These are phyloP conservation scores for Talaromyces sp. DNA, from an alignment of 2,329 filamentous ascomycete species.

Conservation along the genomic window DNA sequence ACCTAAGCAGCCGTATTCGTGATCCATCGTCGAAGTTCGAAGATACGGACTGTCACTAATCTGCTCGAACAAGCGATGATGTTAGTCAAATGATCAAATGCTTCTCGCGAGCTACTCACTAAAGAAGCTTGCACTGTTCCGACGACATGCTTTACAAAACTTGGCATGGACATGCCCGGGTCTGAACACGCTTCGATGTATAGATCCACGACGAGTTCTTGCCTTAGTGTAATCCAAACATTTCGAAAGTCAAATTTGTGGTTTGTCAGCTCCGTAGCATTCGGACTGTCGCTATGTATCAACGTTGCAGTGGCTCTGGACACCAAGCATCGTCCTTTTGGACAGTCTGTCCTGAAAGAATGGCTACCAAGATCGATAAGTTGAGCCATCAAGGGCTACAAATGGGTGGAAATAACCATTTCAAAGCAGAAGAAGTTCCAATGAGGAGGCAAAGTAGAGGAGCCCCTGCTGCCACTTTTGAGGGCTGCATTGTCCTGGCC, in stretches of 20 bases:
- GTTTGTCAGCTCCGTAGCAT: too few species aligned
- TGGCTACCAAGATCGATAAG: conserved; percentile 12
- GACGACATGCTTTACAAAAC: conserved; percentile 10
- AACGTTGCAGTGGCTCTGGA: conserved; percentile 15
- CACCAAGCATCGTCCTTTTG: conserved; percentile 7
- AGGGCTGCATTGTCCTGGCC: neutral
- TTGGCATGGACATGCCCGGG: neutral
- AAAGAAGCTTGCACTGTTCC: conserved; percentile 8
- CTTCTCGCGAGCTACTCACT: neutral
- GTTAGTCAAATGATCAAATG: neutral
- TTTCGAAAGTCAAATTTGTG: neutral
- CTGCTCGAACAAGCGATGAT: neutral
- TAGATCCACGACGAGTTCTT: conserved; percentile 9
- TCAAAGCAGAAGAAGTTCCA: neutral
- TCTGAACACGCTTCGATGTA: conserved; percentile 1
- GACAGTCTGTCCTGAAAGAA: neutral
- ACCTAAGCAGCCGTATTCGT: conserved; percentile 3
- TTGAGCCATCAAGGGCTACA: conserved; percentile 9
- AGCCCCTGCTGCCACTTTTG: neutral
- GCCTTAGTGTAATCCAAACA: conserved; percentile 11
- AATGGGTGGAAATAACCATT: neutral
- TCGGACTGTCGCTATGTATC: neutral
- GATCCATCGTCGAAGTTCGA: neutral
- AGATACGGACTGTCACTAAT: neutral
- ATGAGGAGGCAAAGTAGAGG: neutral